phyloP scores from a whole-genome alignment of 2,329 filamentous ascomycete genomes.

The Trichoderma cornu-damae region DNA sequence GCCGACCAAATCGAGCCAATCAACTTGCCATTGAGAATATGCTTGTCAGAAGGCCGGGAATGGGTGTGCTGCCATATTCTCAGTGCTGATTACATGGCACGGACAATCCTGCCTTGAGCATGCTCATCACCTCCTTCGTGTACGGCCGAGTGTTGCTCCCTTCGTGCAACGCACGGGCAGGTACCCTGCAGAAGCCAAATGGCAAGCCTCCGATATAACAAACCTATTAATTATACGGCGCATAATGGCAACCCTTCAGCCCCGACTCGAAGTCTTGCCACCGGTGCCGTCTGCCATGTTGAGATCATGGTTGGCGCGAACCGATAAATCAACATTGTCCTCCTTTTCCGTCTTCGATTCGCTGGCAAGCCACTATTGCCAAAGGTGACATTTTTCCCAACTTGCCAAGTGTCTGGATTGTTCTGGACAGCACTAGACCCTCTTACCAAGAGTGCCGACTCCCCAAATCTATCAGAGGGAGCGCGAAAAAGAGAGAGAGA shows the following conservation, averaged over 20 bases:
- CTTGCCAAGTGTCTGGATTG: conserved; percentile 5
- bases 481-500: too few relatives aligned
- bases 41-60: neutral
- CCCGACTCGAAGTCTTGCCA: conserved; percentile 9
- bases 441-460: neutral
- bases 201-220: neutral
- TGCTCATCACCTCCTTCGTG: neutral
- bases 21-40: neutral
- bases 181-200: neutral
- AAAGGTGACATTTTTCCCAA: neutral
- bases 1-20: neutral
- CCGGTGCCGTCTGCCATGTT: neutral
- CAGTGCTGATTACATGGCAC: neutral
- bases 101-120: neutral
- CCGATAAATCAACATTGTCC: neutral
- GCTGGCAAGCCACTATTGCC: neutral
- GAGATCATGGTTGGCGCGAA: neutral
- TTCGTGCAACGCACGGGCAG: neutral
- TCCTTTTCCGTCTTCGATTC: neutral
- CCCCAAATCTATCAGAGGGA: neutral
- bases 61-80: conserved; percentile 6
- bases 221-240: neutral
- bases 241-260: conserved; percentile 2
- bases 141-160: neutral
- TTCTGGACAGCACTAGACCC: conserved; percentile 5